Conservation (phyloP, 345 rosid genomes). For the Pugionium cornutum region DNA sequence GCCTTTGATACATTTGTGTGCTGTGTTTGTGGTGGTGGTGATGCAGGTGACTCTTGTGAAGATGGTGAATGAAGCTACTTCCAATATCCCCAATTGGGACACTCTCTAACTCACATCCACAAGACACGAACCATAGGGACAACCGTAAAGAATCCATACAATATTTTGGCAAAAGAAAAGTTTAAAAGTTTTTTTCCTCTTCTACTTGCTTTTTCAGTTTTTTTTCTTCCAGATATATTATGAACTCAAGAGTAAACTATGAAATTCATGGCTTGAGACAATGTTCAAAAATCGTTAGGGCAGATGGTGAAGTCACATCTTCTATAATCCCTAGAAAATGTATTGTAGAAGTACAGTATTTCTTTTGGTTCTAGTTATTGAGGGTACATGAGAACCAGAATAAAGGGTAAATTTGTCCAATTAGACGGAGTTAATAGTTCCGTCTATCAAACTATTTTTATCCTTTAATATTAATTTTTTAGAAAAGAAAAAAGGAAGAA, state of each 20-base stretch:
- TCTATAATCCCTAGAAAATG: background rate
- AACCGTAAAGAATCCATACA: conserved; percentile 10
- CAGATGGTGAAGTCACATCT: background rate
- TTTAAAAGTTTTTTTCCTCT: background rate
- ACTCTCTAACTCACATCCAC: conserved; percentile 31
- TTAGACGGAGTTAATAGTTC: conserved; percentile 17
- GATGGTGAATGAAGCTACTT: conserved; percentile 82
- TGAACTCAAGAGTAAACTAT: conserved; percentile 25
- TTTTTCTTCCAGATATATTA: background rate
- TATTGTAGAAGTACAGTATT: background rate
- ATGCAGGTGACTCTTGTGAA: conserved; percentile 78
- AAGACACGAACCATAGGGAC: conserved; percentile 21
- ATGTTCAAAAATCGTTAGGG: conserved; percentile 4
- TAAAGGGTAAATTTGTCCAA: background rate
- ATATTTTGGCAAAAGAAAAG: background rate
- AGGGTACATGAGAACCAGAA: background rate
- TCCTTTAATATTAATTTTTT: background rate
- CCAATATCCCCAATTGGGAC: conserved; percentile 76
- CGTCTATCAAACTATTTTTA: background rate
- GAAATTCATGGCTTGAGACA: conserved; percentile 13
- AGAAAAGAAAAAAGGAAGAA: background rate
- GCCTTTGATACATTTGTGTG: background rate
- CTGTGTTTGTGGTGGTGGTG: conserved; percentile 14
- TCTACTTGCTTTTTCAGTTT: background rate
- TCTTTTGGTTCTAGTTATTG: background rate